These are phyloP conservation scores for Pisolithus albus DNA, from an alignment of 768 basidiomycete species.

Conservation along the genomic window DNA sequence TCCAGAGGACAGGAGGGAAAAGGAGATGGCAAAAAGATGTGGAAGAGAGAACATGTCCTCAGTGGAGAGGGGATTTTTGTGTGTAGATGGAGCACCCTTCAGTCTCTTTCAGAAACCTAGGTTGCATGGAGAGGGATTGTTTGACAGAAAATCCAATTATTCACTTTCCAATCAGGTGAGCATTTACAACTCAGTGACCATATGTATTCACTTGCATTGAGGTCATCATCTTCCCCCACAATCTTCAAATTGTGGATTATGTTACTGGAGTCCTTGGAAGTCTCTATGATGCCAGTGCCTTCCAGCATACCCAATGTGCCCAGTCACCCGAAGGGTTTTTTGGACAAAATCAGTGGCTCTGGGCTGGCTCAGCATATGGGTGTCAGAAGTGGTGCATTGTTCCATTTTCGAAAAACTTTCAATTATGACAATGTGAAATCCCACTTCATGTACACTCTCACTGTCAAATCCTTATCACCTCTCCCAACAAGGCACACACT, in stretches of 20 bases:
- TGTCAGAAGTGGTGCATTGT: slow-evolving; percentile 14
- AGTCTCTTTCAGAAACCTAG: slow-evolving; percentile 3
- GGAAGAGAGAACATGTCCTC: not conserved
- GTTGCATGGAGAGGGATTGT: slow-evolving; percentile 8
- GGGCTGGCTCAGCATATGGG: slow-evolving; percentile 5
- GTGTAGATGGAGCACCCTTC: slow-evolving; percentile 1
- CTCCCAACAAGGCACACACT: too few species aligned
- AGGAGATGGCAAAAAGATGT: not conserved
- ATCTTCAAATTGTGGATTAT: slow-evolving; percentile 8
- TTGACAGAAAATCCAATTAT: slow-evolving; percentile 16
- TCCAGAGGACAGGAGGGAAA: not conserved
- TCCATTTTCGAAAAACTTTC: too few species aligned
- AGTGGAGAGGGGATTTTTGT: slow-evolving; percentile 4
- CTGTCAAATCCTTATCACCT: too few species aligned
- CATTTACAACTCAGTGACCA: not conserved
- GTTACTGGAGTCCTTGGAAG: slow-evolving; percentile 8
- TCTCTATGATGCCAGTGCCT: slow-evolving; percentile 6
- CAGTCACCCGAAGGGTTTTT: slow-evolving; percentile 1
- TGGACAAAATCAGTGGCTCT: slow-evolving; percentile 8
- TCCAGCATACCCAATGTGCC: not conserved
- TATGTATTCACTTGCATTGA: not conserved
- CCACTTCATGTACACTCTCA: too few species aligned
- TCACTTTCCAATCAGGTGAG: slow-evolving; percentile 13
- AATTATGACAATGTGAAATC: too few species aligned
- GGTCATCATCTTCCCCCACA: slow-evolving; percentile 6